Base-by-base conservation (phyloP, 176 grass and related monocot genomes). In the Poa pratensis region DNA sequence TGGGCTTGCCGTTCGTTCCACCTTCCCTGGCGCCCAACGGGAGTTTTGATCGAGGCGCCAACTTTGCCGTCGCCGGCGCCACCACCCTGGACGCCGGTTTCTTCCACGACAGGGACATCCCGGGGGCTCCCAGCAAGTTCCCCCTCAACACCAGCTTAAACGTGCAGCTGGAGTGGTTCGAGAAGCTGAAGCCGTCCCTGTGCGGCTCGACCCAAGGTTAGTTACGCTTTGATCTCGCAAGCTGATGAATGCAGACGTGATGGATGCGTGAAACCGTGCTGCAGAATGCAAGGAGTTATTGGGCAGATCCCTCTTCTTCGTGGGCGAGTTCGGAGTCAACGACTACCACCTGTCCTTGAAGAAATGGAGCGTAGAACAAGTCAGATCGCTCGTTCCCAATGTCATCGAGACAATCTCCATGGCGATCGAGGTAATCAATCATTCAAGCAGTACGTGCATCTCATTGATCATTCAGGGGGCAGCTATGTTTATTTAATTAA, bases 81-180 rank as follows among this genome's bases (percentile, higher is more conserved):
- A 91, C 85, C 15, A 48, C 84, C 3, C 46, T 80, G 0, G 84
- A 75, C 80, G 59, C 12, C 9, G 55, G 0, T 6, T 91, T 91
- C 80, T 91, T 75, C 77, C 73, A 27, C 20, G 14, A 6, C 22
- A 40, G 73, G 13, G 34, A 24, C 26, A 40, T 63, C 22, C 42
- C 7, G 5, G 27, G 4, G 3, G 63, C 6, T 16, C 7, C 63
- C 30, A 85, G 83, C 83, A 85, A 51, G 82, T 77, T 48, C n/a
- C 75, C 70, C 61, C 17, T 64, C 10, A 90, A 90, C 35, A 52
- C 71, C 79, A 83, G 62, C 49, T 16, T 90, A 23, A 13, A 24
- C 71, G 80, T 87, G 81, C 89, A 91, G 75, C 79, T 91, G 11
- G 19, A 63, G 5, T 90, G 88, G 83, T 90, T 90, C 50, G 42